A percentile compares a stretch with the other conserved stretches of the same genome.
Conservation (phyloP, 805 yeast genomes). For the Spencermartinsiella europaea region DNA sequence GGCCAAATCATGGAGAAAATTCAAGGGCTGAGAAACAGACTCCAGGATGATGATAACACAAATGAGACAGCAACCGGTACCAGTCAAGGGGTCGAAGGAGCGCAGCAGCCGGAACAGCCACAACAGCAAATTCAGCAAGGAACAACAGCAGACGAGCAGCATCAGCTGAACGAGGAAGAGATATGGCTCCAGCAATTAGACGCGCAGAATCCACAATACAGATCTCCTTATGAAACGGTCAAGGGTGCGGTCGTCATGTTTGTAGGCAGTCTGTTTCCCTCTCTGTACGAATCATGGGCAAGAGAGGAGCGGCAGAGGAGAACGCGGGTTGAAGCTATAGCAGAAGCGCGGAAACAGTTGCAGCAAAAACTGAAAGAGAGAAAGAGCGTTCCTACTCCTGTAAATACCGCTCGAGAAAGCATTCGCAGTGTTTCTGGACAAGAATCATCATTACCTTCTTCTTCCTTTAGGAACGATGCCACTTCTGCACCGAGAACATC, state of each 20-base stretch:
- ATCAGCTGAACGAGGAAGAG: neutral
- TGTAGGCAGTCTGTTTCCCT: conserved; percentile 16
- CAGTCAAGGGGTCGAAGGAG: neutral
- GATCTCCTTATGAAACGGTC: neutral
- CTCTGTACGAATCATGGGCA: conserved; percentile 16
- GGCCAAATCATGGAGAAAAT: neutral
- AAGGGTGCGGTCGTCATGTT: conserved; percentile 7
- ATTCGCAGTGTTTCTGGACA: too few species aligned
- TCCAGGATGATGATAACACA: neutral
- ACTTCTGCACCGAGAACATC: too few species aligned
- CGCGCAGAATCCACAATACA: neutral
- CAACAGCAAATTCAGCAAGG: neutral
- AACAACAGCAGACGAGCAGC: neutral
- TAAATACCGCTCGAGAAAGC: too few species aligned
- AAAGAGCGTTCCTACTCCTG: neutral
- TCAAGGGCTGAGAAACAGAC: neutral
- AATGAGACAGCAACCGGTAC: neutral
- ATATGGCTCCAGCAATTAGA: neutral
- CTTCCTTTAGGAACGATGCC: too few species aligned
- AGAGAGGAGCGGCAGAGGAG: conserved; percentile 10
- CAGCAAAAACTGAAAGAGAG: conserved; percentile 3
- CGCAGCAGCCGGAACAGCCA: neutral
- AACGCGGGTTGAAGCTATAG: neutral
- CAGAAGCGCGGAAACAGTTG: neutral
- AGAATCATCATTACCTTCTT: too few species aligned